phyloP scores from a whole-genome alignment of 2,329 filamentous ascomycete species.

The Chlorencoelia australis region DNA sequence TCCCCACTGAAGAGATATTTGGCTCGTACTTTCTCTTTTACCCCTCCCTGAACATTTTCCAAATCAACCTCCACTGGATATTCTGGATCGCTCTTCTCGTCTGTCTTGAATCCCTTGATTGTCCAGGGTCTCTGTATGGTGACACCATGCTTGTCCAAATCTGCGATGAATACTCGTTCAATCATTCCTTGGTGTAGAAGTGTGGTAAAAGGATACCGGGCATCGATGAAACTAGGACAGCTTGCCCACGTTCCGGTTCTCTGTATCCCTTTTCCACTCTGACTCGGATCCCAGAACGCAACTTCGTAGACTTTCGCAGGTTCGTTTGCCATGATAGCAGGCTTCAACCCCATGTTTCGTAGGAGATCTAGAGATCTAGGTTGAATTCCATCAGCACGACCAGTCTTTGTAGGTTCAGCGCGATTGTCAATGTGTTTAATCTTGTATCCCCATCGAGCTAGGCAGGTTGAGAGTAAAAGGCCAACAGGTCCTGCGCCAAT shows the following conservation, averaged over 20 bases:
- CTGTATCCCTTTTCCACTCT: slow-evolving; percentile 45
- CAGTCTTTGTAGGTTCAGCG: slow-evolving; percentile 72
- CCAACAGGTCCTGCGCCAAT: slow-evolving; percentile 84
- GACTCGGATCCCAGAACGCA: slow-evolving; percentile 60
- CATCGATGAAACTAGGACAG: slow-evolving; percentile 74
- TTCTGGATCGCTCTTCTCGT: slow-evolving; percentile 43
- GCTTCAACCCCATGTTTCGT: slow-evolving; percentile 82
- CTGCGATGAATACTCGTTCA: slow-evolving; percentile 58
- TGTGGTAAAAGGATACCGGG: slow-evolving; percentile 60
- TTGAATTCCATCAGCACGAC: slow-evolving; percentile 85
- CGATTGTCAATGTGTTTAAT: slow-evolving; percentile 94
- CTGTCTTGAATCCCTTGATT: slow-evolving; percentile 49
- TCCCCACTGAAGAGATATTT: slow-evolving; percentile 67
- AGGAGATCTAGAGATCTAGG: slow-evolving; percentile 79
- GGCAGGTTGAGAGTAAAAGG: slow-evolving; percentile 75
- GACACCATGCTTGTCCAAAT: slow-evolving; percentile 52
- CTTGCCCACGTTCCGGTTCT: slow-evolving; percentile 72
- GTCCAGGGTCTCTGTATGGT: slow-evolving; percentile 55
- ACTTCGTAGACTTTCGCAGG: slow-evolving; percentile 78
- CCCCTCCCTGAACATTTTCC: slow-evolving; percentile 64
- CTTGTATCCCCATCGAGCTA: slow-evolving; percentile 87
- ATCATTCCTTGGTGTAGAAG: slow-evolving; percentile 63
- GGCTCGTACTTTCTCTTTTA: slow-evolving; percentile 57
- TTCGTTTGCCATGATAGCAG: slow-evolving; percentile 75
- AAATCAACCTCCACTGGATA: slow-evolving; percentile 77